Evolutionary conservation across 1,284 basidiomycete genomes (phyloP).

Genomic region (Earliella scabrosa): DNA sequence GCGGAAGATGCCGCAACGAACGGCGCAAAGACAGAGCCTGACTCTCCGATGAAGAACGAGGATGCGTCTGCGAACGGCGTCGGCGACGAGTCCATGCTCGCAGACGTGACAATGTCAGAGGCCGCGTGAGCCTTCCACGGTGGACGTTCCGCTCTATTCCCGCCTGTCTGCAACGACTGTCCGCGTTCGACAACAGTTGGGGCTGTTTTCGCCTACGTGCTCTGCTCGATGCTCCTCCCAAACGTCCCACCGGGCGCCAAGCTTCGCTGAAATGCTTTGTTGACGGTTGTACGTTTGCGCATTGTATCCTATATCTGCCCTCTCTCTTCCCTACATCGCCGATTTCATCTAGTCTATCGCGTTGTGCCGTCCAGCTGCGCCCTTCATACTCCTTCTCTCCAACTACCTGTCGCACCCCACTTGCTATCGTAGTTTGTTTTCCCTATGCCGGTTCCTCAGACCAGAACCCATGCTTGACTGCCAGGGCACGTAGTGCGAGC

Average conservation of each 20-base stretch:
- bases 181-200: background rate
- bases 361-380: constrained; percentile 17
- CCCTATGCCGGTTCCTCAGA: background rate
- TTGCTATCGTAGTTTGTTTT: constrained; percentile 7
- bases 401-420: background rate
- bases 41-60: constrained; percentile 27
- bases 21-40: constrained; percentile 29
- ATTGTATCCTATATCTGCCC: constrained; percentile 24
- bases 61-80: constrained; percentile 32
- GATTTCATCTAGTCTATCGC: constrained; percentile 6
- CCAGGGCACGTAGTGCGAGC: background rate
- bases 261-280: constrained; percentile 15
- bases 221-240: background rate
- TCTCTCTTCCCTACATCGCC: constrained; percentile 1
- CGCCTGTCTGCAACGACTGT: background rate
- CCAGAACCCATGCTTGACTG: background rate
- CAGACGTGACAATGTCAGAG: constrained; percentile 54
- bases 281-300: constrained; percentile 25
- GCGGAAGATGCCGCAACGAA: constrained; percentile 29
- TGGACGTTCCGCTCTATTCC: background rate
- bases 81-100: constrained; percentile 40
- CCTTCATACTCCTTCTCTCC: background rate
- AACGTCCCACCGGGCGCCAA: constrained; percentile 9
- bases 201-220: background rate
- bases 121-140: constrained; percentile 19